Base-by-base conservation (phyloP, 768 basidiomycete species). In the Phallus indusiatus region DNA sequence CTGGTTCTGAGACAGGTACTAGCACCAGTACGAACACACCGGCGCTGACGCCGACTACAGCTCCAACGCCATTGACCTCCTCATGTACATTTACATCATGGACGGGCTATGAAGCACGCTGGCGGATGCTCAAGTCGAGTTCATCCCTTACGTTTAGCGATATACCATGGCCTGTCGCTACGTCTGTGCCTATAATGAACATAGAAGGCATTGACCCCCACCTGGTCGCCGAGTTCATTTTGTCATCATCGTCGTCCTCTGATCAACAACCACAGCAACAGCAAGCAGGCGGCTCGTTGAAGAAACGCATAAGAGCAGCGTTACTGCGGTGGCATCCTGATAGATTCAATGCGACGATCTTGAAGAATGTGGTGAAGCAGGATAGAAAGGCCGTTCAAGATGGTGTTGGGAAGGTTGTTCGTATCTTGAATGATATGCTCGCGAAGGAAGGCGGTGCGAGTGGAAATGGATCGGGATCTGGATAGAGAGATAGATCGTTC, bases 161-260 rank as follows among this genome's bases (percentile, higher is more conserved):
- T 53, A 80, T 88, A 53, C 89, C 89, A 11, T 91, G 89, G 89
- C 88, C 88, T 42, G 63, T 81, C 42, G 68, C 76, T 54, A 63
- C 65, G 10, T 64, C 68, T 14, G 81, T n/a, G 12, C 12, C 42
- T 42, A 42, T 83, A n/a, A 64, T 63, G 20, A 67, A 64, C 47
- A 70, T 72, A 2, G 78, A 75, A 33, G 82, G 81, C 54, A 74
- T 91, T 59, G 76, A 75, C 8, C 70, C 78, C 6, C 73, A 75
- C 16, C 74, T 73, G 16, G 78, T 90, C 51, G 67, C 72, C n/a
- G 67, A 68, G 52, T 88, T 91, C 68, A 71, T 91, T 51, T 69
- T 88, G 46, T 87, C 85, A n/a, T 20, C 75, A 79, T 17, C 61
- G 73, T 14, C 86, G 89, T 69, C 86, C 86, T 16, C 70, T 71